These are phyloP conservation scores for Austropuccinia psidii DNA, from an alignment of 1,284 basidiomycete species.

Conservation along the genomic window DNA sequence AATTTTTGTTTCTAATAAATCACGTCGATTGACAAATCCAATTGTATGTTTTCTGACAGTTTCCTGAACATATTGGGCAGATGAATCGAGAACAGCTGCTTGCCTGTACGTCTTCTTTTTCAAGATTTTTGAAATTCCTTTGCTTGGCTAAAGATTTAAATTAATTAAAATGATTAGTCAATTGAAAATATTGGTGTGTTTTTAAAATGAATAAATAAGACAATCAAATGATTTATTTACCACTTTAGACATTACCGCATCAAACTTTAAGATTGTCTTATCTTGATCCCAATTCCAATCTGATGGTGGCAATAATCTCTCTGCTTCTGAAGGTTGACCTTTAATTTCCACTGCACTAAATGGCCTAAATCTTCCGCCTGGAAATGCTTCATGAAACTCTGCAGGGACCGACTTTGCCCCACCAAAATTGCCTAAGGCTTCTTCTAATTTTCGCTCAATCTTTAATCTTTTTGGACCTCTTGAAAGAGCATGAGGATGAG, in stretches of 20 bases:
- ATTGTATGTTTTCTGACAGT: slow-evolving; percentile 40
- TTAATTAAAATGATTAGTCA: neutral
- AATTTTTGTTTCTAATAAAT: slow-evolving; percentile 38
- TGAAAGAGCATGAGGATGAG: slow-evolving; percentile 71
- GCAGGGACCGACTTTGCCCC: slow-evolving; percentile 45
- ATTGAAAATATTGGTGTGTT: neutral
- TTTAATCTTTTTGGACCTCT: slow-evolving; percentile 73
- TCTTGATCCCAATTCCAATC: slow-evolving; percentile 36
- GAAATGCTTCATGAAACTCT: slow-evolving; percentile 92
- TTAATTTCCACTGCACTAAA: slow-evolving; percentile 42
- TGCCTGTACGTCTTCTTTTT: slow-evolving; percentile 35
- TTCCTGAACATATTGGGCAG: slow-evolving; percentile 40
- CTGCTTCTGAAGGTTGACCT: slow-evolving; percentile 27
- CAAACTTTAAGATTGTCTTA: slow-evolving; percentile 10
- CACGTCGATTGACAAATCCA: slow-evolving; percentile 41
- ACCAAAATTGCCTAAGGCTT: slow-evolving; percentile 59
- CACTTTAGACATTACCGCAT: slow-evolving; percentile 26
- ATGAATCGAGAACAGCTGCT: slow-evolving; percentile 35
- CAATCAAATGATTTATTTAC: neutral
- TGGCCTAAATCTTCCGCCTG: slow-evolving; percentile 59
- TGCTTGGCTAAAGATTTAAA: neutral
- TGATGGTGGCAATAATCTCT: slow-evolving; percentile 27
- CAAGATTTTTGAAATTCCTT: slow-evolving; percentile 24
- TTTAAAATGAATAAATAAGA: neutral
- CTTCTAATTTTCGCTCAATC: slow-evolving; percentile 64